Conservation (phyloP, 116 monocot species). For the Iris pallida region DNA sequence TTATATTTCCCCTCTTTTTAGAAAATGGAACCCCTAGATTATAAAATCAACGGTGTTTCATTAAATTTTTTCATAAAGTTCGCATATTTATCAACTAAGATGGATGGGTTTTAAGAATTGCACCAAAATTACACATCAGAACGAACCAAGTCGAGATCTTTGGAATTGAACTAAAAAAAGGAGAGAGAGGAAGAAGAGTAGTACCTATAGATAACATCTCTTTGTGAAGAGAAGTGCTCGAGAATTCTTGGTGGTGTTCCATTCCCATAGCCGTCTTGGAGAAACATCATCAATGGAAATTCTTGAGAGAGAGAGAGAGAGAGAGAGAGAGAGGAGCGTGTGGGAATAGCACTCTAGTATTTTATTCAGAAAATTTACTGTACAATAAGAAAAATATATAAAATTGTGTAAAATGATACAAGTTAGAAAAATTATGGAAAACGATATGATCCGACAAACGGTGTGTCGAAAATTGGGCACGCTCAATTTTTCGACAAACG, state of each 20-base stretch:
- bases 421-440: too few relatives aligned
- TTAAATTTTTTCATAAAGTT: neutral
- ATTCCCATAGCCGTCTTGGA: constrained; percentile 8
- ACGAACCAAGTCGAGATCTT: neutral
- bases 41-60: neutral
- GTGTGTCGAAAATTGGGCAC: too few relatives aligned
- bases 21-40: too few relatives aligned
- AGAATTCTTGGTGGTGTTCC: neutral
- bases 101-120: constrained; percentile 1
- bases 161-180: neutral
- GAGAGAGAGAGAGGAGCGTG: too few relatives aligned
- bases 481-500: too few relatives aligned
- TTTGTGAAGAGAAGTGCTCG: constrained; percentile 16
- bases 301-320: too few relatives aligned
- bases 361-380: too few relatives aligned
- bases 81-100: neutral
- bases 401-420: too few relatives aligned
- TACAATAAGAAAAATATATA: too few relatives aligned
- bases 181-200: neutral
- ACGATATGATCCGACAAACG: too few relatives aligned
- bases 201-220: constrained; percentile 14
- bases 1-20: too few relatives aligned
- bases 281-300: constrained; percentile 3
- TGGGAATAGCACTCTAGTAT: too few relatives aligned
- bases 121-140: neutral